Base-by-base conservation (phyloP, 2,329 filamentous ascomycete genomes). In the Aotearoamyces nothofagi region DNA sequence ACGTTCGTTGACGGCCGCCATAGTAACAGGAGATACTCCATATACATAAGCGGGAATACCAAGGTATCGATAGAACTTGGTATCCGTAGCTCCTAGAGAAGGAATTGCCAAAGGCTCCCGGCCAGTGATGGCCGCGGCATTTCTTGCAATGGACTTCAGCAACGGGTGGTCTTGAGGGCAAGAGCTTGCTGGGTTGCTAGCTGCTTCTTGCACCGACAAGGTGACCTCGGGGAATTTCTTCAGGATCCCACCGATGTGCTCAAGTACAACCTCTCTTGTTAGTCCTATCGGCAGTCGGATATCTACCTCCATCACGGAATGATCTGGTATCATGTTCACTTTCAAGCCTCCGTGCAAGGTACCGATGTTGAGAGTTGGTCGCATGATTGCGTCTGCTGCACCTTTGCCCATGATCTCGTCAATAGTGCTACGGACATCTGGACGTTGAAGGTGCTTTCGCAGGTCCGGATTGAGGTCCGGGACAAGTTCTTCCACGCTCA, bases 321-420 rank as follows among this genome's bases (percentile, higher is more conserved):
- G 24, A 4, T 50, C 47, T 0, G 55, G 52, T 15, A 58, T 57
- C 41, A 54, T 54, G 33, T 58, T 58, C 35, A 58, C 53, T 31
- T 58, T 56, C 7, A 50, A 33, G 3, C 55, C 56, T 5, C 54
- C 55, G 15, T 44, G 39, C n/a, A 58, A 51, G 4, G 46, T 51
- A 7, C 55, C 55, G 19, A 56, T 53, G 30, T 57, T 56, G 8
- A 59, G 39, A 0, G 53, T 58, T 1, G 54, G 48, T 22, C 37
- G 43, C 5, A 49, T 31, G 23, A 53, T 42, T 6, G 46, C 44
- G 20, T 46, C 39, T 5, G 45, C 42, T 5, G 53, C 49, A 0
- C 54, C 52, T 14, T 34, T 9, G 3, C 54, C 51, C 51, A 56
- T 56, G 10, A 51, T 44, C 13, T 45, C 41, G 27, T 57, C 45